Evolutionary conservation across 2,329 filamentous ascomycete species (phyloP).

Genomic region (Colletotrichum ledebouriae): DNA sequence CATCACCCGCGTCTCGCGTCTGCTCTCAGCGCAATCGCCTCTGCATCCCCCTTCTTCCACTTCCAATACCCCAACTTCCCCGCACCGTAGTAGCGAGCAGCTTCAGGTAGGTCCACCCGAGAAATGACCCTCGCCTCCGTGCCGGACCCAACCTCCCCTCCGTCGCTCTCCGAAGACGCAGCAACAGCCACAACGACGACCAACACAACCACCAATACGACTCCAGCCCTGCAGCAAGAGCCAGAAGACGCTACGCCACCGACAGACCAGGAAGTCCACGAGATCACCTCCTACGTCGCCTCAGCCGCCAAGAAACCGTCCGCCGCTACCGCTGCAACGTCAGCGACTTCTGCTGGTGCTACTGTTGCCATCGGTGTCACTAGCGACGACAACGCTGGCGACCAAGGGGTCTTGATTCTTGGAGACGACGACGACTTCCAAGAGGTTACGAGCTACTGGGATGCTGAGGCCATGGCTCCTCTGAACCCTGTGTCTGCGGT

Average conservation of each 20-base stretch:
- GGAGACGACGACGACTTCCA: slow-evolving; percentile 41
- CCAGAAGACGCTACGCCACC: slow-evolving; percentile 33
- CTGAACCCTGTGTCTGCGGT: slow-evolving; percentile 68
- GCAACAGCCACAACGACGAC: slow-evolving; percentile 22
- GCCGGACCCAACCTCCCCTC: slow-evolving; percentile 42
- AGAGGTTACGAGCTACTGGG: slow-evolving; percentile 67
- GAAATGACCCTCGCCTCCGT: slow-evolving; percentile 44
- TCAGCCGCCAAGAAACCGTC: slow-evolving; percentile 39
- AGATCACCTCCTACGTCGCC: slow-evolving; percentile 42
- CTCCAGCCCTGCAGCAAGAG: slow-evolving; percentile 36
- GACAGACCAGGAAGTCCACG: slow-evolving; percentile 41
- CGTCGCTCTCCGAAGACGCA: slow-evolving; percentile 41
- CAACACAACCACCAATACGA: slow-evolving; percentile 8
- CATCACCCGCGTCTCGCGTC: background rate
- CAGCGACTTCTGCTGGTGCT: slow-evolving; percentile 9
- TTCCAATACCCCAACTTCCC: background rate
- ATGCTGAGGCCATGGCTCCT: slow-evolving; percentile 69
- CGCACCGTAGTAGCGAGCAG: background rate
- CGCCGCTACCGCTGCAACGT: slow-evolving; percentile 35
- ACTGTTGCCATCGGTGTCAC: slow-evolving; percentile 24
- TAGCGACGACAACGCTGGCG: slow-evolving; percentile 29
- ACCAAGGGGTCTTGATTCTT: slow-evolving; percentile 26
- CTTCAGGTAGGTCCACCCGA: slow-evolving; percentile 36
- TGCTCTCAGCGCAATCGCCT: slow-evolving; percentile 3
- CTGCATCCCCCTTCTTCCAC: background rate